These are phyloP conservation scores for Comarum palustre DNA, from an alignment of 306 rosid species.

Conservation along the genomic window DNA sequence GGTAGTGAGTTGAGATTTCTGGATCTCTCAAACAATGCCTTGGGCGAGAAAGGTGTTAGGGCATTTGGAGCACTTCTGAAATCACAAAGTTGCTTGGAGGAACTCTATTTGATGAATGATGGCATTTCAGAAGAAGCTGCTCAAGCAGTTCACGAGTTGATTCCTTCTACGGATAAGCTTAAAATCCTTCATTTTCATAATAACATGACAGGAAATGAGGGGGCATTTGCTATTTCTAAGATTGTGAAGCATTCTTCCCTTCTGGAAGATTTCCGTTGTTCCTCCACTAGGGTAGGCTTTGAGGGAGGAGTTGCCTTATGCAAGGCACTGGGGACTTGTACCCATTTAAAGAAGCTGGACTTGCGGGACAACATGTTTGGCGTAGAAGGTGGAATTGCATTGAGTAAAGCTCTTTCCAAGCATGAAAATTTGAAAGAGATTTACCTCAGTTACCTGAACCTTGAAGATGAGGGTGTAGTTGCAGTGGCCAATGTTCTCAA, in stretches of 20 bases:
- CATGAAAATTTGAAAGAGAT: conserved; percentile 62
- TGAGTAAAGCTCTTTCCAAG: conserved; percentile 69
- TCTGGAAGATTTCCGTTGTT: conserved; percentile 77
- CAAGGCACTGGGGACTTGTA: conserved; percentile 53
- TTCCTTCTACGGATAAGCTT: conserved; percentile 80
- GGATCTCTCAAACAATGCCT: conserved; percentile 79
- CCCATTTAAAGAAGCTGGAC: conserved; percentile 71
- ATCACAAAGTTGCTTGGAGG: conserved; percentile 71
- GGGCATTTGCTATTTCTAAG: conserved; percentile 67
- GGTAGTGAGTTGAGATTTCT: conserved; percentile 61
- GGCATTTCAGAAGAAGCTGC: conserved; percentile 95
- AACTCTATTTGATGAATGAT: conserved; percentile 77
- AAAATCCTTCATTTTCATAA: conserved; percentile 73
- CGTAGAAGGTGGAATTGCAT: conserved; percentile 65
- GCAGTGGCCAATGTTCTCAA: conserved; percentile 61
- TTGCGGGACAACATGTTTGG: conserved; percentile 93
- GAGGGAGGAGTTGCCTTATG: conserved; percentile 87
- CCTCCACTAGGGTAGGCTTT: conserved; percentile 68
- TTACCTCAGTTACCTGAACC: conserved; percentile 78
- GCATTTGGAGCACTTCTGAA: conserved; percentile 76
- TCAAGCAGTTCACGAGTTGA: conserved; percentile 63
- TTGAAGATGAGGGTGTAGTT: conserved; percentile 76
- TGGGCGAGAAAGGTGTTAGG: conserved; percentile 90
- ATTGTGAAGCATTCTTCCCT: conserved; percentile 63
- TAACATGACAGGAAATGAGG: conserved; percentile 86